phyloP scores from a whole-genome alignment of 768 basidiomycete species.

The Porphyrellus cyaneotinctus region DNA sequence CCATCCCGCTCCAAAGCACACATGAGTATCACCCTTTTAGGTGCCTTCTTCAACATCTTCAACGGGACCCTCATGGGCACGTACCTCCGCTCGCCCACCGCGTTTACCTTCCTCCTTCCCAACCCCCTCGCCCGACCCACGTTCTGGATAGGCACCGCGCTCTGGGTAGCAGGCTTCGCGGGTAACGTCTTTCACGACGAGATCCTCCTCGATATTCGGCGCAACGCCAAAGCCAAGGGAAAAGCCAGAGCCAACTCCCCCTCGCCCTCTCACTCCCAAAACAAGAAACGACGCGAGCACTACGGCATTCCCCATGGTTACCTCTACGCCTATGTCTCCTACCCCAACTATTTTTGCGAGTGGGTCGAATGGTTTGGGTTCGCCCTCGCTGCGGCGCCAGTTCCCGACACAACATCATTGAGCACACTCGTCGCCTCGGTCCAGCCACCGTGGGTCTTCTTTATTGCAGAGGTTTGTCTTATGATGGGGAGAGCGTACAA shows the following conservation, averaged over 20 bases:
- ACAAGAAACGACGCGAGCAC: conserved; percentile 39
- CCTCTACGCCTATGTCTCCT: conserved; percentile 75
- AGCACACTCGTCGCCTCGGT: conserved; percentile 42
- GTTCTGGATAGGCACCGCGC: conserved; percentile 59
- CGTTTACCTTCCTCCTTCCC: conserved; percentile 40
- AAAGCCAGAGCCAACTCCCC: conserved; percentile 28
- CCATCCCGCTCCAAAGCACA: conserved; percentile 77
- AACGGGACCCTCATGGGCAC: conserved; percentile 72
- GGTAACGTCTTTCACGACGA: conserved; percentile 92
- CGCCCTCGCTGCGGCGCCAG: conserved; percentile 66
- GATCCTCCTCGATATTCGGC: conserved; percentile 76
- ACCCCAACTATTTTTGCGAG: conserved; percentile 92
- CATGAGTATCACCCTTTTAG: conserved; percentile 54
- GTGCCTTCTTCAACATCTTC: conserved; percentile 60
- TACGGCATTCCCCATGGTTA: conserved; percentile 80
- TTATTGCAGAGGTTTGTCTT: conserved; percentile 61
- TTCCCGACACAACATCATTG: conserved; percentile 32
- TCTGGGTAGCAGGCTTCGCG: conserved; percentile 69
- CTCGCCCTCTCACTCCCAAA: conserved; percentile 18
- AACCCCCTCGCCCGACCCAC: conserved; percentile 30
- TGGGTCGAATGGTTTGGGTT: conserved; percentile 95
- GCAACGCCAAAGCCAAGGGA: conserved; percentile 47
- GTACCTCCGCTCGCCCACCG: conserved; percentile 59
- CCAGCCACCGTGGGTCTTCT: conserved; percentile 79
- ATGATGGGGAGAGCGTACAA: conserved; percentile 83